phyloP scores from a whole-genome alignment of 2,329 filamentous ascomycete genomes.

The Pseudogymnoascus sp. region DNA sequence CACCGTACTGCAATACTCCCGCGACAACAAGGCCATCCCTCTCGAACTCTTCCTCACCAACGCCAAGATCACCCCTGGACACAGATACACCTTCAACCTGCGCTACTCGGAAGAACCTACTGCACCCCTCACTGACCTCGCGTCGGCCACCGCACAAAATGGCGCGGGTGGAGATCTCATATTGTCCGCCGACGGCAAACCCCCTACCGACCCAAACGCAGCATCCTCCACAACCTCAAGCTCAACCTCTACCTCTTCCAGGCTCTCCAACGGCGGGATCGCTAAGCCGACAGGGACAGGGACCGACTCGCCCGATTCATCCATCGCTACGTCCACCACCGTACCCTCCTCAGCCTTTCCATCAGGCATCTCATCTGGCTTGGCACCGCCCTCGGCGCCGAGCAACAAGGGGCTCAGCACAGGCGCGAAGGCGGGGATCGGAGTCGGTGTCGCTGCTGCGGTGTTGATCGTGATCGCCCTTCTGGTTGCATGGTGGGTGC shows the following conservation, averaged over 20 bases:
- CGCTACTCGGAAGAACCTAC: not conserved
- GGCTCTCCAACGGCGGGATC: not conserved
- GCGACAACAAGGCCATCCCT: not conserved
- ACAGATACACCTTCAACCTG: not conserved
- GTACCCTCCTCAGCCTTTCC: not conserved
- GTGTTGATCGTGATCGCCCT: not conserved
- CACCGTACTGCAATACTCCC: not conserved
- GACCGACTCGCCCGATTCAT: not conserved
- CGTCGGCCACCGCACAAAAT: not conserved
- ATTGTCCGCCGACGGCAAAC: not conserved
- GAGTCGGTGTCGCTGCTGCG: not conserved
- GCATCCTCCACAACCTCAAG: too few species aligned
- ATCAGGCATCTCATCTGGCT: not conserved
- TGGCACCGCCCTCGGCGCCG: not conserved
- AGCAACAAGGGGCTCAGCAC: not conserved
- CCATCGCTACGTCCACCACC: not conserved
- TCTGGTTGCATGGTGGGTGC: not conserved
- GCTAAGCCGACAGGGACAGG: not conserved
- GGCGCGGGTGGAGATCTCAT: not conserved
- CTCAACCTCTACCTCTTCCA: not conserved
- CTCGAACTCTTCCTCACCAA: not conserved
- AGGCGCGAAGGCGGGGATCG: not conserved
- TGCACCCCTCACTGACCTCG: fast-evolving
- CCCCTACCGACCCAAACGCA: not conserved
- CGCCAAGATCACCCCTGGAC: not conserved